Base-by-base conservation (phyloP, 2,329 filamentous ascomycete species). In the Paramyrothecium roridum region DNA sequence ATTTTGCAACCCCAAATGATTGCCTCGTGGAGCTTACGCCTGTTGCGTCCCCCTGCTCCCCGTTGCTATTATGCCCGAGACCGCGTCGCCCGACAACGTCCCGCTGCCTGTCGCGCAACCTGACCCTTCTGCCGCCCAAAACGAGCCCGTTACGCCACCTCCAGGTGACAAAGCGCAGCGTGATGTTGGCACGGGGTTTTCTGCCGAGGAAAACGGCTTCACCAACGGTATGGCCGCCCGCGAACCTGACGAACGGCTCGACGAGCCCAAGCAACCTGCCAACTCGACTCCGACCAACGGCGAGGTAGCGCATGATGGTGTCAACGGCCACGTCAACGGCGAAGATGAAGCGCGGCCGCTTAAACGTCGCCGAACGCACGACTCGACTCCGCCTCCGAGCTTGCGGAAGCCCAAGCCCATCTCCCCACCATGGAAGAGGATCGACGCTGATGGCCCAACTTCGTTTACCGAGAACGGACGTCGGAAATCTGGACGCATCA, bases 361-460 rank as follows among this genome's bases (percentile, higher is more conserved):
- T 17, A 92, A 92, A 72, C 84, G 88, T 68, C 86, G 85, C 59
- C 85, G 85, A 68, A 78, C 83, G 30, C 77, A 75, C 59, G 76
- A 80, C 11, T 67, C 70, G 59, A 80, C 75, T 22, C 76, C 78
- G 34, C 67, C 65, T 1, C 57, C 70, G 56, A 56, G 64, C 72
- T 77, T 58, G 65, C 72, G 66, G 78, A 87, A 74, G 56, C 57
- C 60, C 0, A 75, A 75, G 54, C 75, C 77, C 53, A 80, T 82
- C 57, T 98, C 93, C 59, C 95, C 95, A 61, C 95, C 95, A 21
- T 99, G 95, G 95, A 98, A 95, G 77, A 90, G 86, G 66, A 83
- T 90, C 59, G 83, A 83, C 56, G 91, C 89, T 45, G 90, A 96
- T 26, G 95, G 95, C 0, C 95, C 95, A 21, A 95, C 93, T 3